Percentiles rank a stretch among this genome's conserved stretches.
These are phyloP conservation scores for Lasiodiplodia sp. DNA, from an alignment of 2,329 filamentous ascomycete genomes.

Conservation along the genomic window DNA sequence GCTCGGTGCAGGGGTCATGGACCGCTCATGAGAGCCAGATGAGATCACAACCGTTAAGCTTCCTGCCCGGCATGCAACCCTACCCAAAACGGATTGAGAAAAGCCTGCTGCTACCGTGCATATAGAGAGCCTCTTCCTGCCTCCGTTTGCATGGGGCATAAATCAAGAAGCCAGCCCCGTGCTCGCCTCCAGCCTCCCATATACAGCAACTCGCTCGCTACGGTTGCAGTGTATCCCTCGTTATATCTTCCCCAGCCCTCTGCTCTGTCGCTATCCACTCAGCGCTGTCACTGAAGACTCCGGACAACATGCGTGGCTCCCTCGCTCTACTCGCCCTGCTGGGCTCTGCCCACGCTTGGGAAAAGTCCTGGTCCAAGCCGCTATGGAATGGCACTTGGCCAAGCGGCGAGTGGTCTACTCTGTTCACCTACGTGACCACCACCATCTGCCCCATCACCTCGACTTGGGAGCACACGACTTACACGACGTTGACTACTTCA, in stretches of 20 bases:
- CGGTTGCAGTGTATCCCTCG: slow-evolving; percentile 43
- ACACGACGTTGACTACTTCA: slow-evolving; percentile 28
- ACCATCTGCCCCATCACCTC: slow-evolving; percentile 32
- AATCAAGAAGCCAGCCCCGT: slow-evolving; percentile 21
- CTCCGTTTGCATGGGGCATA: neutral
- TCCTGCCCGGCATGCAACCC: slow-evolving; percentile 17
- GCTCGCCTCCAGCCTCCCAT: neutral
- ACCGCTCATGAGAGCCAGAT: slow-evolving; percentile 16
- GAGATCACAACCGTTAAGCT: slow-evolving; percentile 22
- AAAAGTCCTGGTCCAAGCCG: neutral
- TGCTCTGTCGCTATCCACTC: slow-evolving; percentile 26
- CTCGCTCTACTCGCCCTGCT: slow-evolving; percentile 42
- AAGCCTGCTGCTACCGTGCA: slow-evolving; percentile 7
- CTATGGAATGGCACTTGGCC: neutral
- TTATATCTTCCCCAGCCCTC: slow-evolving; percentile 34
- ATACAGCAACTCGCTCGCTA: slow-evolving; percentile 46
- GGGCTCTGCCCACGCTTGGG: slow-evolving; percentile 39
- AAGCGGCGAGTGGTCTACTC: slow-evolving; percentile 11
- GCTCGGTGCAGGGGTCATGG: slow-evolving; percentile 2
- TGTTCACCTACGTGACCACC: slow-evolving; percentile 25
- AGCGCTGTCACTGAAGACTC: slow-evolving; percentile 31
- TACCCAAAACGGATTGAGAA: neutral
- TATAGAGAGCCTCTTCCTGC: slow-evolving; percentile 23
- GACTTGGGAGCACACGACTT: slow-evolving; percentile 29
- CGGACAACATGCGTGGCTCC: slow-evolving; percentile 39